Percentiles rank a stretch among this genome's conserved stretches.
These are phyloP conservation scores for Yamadazyma diddensiae DNA, from an alignment of 1,139 yeast species.

Conservation along the genomic window DNA sequence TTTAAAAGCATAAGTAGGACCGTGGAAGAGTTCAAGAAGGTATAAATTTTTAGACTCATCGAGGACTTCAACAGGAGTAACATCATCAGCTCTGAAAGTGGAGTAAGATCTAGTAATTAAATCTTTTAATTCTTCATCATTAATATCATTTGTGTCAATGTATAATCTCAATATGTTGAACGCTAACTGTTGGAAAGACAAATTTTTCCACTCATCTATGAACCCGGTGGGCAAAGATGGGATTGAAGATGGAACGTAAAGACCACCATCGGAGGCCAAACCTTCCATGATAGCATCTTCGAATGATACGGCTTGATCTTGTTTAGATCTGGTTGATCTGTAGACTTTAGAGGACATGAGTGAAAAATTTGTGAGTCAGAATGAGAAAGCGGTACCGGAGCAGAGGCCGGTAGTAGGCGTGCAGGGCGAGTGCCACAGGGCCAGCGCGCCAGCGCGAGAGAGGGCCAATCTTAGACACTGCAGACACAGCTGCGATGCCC, in stretches of 20 bases:
- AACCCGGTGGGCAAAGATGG: conserved; percentile 66
- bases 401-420: no score
- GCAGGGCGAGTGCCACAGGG: neutral
- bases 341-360: conserved; percentile 50
- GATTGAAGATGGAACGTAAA: conserved; percentile 81
- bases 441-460: neutral
- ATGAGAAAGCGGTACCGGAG: conserved; percentile 2
- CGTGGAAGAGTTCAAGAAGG: conserved; percentile 91
- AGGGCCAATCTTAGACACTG: no score
- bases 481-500: no score
- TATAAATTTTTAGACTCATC: conserved; percentile 54
- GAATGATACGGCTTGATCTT: conserved; percentile 57
- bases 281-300: conserved; percentile 95
- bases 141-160: conserved; percentile 67
- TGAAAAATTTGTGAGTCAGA: conserved; percentile 4
- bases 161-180: conserved; percentile 80
- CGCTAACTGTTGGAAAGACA: conserved; percentile 83
- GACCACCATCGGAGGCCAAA: conserved; percentile 93
- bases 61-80: conserved; percentile 76
- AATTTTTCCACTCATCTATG: conserved; percentile 64
- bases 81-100: conserved; percentile 80
- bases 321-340: conserved; percentile 80
- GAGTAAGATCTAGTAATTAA: conserved; percentile 75
- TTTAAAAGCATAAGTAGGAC: conserved; percentile 98
- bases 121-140: conserved; percentile 59